phyloP scores from a whole-genome alignment of 2,329 filamentous ascomycete genomes.

The Truncatella angustata region DNA sequence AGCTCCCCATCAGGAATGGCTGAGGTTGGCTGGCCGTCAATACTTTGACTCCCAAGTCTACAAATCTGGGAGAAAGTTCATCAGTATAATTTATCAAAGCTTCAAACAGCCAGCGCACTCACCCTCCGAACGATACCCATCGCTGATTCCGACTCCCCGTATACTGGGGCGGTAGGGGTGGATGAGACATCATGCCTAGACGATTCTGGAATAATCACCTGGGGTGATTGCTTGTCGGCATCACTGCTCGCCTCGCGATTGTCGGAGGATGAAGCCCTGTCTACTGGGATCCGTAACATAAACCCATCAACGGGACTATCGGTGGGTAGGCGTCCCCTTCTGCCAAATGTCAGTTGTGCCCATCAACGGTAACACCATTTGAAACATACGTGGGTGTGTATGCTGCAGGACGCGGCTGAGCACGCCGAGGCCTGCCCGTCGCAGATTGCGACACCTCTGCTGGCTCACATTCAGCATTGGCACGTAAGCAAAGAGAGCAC shows the following conservation, averaged over 20 bases:
- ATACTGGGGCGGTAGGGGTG: not conserved
- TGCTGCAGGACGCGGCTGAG: too few relatives aligned
- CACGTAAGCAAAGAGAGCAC: not conserved
- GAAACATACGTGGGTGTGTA: too few relatives aligned
- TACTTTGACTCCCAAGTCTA: not conserved
- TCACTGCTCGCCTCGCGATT: too few relatives aligned
- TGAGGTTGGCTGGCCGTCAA: not conserved
- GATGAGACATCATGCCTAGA: not conserved
- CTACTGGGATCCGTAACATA: too few relatives aligned
- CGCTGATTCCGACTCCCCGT: not conserved
- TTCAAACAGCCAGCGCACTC: not conserved
- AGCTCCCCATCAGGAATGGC: not conserved
- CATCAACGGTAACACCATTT: too few relatives aligned
- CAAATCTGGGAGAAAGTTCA: not conserved
- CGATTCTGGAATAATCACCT: too few relatives aligned
- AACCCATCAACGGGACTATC: too few relatives aligned
- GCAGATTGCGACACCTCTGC: not conserved
- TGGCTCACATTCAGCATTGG: not conserved
- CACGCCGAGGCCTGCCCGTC: not conserved
- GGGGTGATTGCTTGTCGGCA: too few relatives aligned
- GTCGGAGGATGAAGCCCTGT: too few relatives aligned
- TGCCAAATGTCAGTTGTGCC: not conserved
- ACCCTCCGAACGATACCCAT: not conserved
- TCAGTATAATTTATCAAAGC: not conserved
- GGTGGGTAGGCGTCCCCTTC: too few relatives aligned